Evolutionary conservation across 345 rosid genomes (phyloP), one percentile per base, ranked within the genome.

Genomic region (Hibiscus tridactylites): DNA sequence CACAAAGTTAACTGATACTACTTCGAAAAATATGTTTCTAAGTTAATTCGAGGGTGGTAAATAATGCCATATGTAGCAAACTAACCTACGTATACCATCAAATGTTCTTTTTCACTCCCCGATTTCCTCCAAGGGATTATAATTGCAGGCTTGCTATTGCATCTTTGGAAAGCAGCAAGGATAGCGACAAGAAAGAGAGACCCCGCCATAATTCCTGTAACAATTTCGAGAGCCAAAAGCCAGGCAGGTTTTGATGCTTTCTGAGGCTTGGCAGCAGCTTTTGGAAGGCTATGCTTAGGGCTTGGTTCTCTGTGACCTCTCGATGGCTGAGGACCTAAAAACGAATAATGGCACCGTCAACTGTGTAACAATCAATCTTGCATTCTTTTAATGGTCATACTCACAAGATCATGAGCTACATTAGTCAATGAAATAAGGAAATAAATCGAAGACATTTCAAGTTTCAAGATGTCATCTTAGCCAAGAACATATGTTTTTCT

Each of bases 91-190:
- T 84, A 88, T 65, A 90, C 87, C 56, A 88, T 53, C 67, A 83
- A 28, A 65, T 87, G 85, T 33, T 88, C 97, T 85, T 91, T 91
- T 79, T 85, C 88, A 59, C 91, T 90, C 1, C 84, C 79, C 7
- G 93, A 94, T 85, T 94, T 94, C 84, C 88, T 95, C 99, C 97
- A 90, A 62, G 99, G 97, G 52, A 90, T 91, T 75, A 95, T 90
- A 75, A 90, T 77, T 59, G 97, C 86, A 19, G 99, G 73, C 75
- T 89, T 91, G 83, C 75, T 82, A 26, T 87, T 88, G 85, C 88
- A 95, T 80, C 91, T 88, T 65, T 81, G 88, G 49, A 90, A 35
- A 66, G 88, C 90, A 44, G 90, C 83, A 75, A 92, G 63, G 67
- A 87, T 42, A 61, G 87, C 93, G 42, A 92, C 57, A 9, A 92